These are phyloP conservation scores for Termitomyces sp. DNA, from an alignment of 768 basidiomycete genomes.

Conservation along the genomic window DNA sequence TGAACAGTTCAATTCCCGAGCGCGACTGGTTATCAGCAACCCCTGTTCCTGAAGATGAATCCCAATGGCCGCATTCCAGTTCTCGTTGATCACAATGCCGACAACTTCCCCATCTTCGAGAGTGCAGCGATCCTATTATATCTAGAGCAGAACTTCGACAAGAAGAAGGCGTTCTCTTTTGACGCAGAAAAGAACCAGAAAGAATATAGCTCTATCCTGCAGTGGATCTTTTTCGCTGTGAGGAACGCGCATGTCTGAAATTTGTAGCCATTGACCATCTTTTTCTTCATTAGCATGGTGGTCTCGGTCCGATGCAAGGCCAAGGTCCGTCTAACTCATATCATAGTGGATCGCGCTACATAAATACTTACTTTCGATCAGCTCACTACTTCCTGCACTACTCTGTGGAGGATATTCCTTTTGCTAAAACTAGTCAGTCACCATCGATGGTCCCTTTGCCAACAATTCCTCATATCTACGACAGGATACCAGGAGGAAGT, in stretches of 20 bases:
- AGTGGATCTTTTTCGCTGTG: constrained; percentile 86
- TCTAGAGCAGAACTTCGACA: constrained; percentile 76
- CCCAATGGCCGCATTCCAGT: constrained; percentile 72
- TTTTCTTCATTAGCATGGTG: constrained; percentile 52
- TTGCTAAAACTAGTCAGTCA: constrained; percentile 52
- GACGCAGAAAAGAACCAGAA: constrained; percentile 45
- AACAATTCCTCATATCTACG: background rate
- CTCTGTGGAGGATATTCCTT: constrained; percentile 66
- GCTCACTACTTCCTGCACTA: constrained; percentile 63
- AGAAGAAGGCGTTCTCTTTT: constrained; percentile 65
- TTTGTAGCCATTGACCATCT: background rate
- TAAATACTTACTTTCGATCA: background rate
- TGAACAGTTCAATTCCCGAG: background rate
- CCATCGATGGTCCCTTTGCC: background rate
- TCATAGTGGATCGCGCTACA: no score
- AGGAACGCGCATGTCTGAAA: background rate
- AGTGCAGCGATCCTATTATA: constrained; percentile 79
- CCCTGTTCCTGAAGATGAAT: constrained; percentile 71
- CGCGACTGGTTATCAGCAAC: constrained; percentile 28
- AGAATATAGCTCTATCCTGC: constrained; percentile 65
- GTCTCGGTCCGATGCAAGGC: constrained; percentile 84
- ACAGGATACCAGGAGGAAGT: constrained; percentile 77
- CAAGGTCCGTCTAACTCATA: constrained; percentile 29
- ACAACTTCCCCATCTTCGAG: constrained; percentile 68
- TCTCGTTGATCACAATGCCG: constrained; percentile 53